Conservation (phyloP, 495 filamentous ascomycete genomes). For the Lepraria neglecta region DNA sequence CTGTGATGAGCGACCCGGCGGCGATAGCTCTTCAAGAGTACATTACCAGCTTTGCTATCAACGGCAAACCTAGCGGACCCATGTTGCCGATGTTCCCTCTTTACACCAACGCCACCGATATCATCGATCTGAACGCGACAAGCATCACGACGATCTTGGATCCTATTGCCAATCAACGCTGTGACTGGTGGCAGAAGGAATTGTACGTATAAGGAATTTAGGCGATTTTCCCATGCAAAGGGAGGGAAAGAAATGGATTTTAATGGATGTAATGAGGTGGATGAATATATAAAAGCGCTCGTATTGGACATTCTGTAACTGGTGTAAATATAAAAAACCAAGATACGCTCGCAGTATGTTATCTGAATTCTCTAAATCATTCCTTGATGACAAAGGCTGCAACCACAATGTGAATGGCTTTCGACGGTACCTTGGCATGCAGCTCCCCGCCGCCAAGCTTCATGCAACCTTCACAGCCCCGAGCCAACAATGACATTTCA, state of each 20-base stretch:
- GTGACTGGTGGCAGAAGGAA: constrained; percentile 36
- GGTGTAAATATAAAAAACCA: neutral
- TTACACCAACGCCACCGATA: constrained; percentile 36
- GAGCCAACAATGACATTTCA: neutral
- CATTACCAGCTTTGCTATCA: constrained; percentile 50
- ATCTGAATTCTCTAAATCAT: neutral
- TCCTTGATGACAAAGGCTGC: neutral
- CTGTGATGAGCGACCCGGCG: constrained; percentile 39
- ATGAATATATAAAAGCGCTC: neutral
- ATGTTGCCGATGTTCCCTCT: constrained; percentile 38
- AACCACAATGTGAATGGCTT: neutral
- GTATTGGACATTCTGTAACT: neutral
- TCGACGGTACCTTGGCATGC: neutral
- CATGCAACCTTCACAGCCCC: neutral
- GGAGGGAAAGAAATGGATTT: neutral
- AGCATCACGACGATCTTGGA: constrained; percentile 41
- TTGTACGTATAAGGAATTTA: constrained; percentile 15
- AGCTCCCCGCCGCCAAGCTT: neutral
- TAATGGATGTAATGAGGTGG: neutral
- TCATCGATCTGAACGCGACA: constrained; percentile 40
- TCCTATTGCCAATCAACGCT: constrained; percentile 41
- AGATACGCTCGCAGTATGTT: neutral
- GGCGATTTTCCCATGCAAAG: neutral
- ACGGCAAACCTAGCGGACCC: constrained; percentile 40
- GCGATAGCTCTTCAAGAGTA: constrained; percentile 55